Conservation (phyloP, 2,329 filamentous ascomycete genomes). For the Huntiella savannae region DNA sequence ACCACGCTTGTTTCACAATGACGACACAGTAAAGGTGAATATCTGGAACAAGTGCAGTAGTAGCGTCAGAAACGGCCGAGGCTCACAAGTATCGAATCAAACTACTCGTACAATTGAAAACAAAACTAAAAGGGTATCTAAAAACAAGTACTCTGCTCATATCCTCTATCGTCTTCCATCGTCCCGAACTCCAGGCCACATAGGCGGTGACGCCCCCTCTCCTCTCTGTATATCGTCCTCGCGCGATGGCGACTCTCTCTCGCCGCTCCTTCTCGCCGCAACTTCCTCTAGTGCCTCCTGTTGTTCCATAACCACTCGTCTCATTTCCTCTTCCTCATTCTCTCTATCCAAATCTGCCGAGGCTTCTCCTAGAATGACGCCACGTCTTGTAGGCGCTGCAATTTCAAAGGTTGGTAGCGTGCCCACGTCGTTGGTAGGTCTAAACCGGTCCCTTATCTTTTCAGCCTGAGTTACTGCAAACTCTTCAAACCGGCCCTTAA, state of each 20-base stretch:
- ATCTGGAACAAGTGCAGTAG: no score
- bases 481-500: slow-evolving; percentile 37
- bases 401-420: slow-evolving; percentile 40
- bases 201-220: background rate
- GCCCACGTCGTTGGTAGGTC: slow-evolving; percentile 33
- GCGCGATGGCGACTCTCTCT: no score
- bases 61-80: no score
- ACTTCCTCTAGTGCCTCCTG: no score
- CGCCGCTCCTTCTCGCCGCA: no score
- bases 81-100: background rate
- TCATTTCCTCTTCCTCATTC: background rate
- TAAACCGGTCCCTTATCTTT: slow-evolving; percentile 35
- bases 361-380: slow-evolving; percentile 34
- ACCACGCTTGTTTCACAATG: no score
- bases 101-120: background rate
- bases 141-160: background rate
- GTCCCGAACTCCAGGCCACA: slow-evolving; percentile 7
- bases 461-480: slow-evolving; percentile 43
- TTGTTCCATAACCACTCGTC: no score
- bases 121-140: slow-evolving; percentile 4
- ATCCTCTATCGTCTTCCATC: background rate
- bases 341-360: background rate
- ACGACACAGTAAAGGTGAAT: no score
- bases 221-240: no score
- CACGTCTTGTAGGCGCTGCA: slow-evolving; percentile 39